A percentile compares a stretch with the other conserved stretches of the same genome.
phyloP scores from a whole-genome alignment of 1,139 yeast genomes.

The Blastobotrys malaysiensis region DNA sequence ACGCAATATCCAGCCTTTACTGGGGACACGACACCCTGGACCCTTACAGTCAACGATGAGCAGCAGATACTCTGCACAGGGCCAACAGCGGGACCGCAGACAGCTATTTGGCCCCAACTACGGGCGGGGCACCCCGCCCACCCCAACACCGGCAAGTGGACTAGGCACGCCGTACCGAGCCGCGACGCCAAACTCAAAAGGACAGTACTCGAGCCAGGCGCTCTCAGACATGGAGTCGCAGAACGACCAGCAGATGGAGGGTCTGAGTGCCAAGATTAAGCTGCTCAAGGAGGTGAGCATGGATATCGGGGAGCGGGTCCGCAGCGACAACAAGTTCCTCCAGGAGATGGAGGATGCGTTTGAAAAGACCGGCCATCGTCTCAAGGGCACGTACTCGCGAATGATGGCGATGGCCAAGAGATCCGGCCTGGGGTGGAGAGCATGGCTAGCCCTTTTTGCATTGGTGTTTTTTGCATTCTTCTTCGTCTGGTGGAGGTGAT shows the following conservation, averaged over 20 bases:
- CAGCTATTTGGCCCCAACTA: conserved; percentile 32
- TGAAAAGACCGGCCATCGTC: conserved; percentile 41
- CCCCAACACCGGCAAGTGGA: conserved; percentile 8
- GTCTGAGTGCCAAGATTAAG: conserved; percentile 65
- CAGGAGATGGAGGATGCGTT: conserved; percentile 50
- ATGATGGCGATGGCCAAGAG: conserved; percentile 80
- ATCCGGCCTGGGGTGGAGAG: conserved; percentile 74
- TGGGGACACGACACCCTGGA: background rate
- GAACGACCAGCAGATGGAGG: conserved; percentile 67
- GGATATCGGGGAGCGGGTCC: conserved; percentile 80
- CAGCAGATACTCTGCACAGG: conserved; percentile 25
- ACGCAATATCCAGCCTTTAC: background rate
- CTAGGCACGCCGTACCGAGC: conserved; percentile 45
- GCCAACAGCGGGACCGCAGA: conserved; percentile 34
- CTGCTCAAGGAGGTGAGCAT: conserved; percentile 65
- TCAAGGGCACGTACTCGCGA: conserved; percentile 61
- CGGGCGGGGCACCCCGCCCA: conserved; percentile 12
- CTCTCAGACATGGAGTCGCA: conserved; percentile 75
- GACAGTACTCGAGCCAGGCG: conserved; percentile 42
- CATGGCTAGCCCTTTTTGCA: conserved; percentile 67
- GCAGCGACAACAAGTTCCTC: conserved; percentile 61
- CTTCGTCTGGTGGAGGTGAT: conserved; percentile 60
- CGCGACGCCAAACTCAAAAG: conserved; percentile 43
- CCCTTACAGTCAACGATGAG: conserved; percentile 14
- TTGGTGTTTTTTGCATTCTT: conserved; percentile 64